A percentile compares a stretch with the other conserved stretches of the same genome.
These are phyloP conservation scores for Lachnellula arida DNA, from an alignment of 2,329 filamentous ascomycete species.

Conservation along the genomic window DNA sequence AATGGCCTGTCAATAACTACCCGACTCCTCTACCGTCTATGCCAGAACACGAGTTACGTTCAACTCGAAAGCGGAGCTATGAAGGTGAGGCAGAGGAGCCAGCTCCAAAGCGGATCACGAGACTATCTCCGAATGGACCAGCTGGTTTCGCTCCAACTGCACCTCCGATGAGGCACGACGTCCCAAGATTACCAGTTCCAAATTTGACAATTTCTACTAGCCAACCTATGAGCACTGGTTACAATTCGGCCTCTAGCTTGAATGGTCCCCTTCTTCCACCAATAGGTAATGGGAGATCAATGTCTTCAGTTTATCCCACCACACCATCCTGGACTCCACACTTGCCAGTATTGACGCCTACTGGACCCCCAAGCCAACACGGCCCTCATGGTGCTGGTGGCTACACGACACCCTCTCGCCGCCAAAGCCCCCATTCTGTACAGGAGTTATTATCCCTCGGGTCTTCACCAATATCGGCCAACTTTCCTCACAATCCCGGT, in stretches of 20 bases:
- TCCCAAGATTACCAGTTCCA: slow-evolving; percentile 61
- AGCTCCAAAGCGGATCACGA: slow-evolving; percentile 44
- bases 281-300: slow-evolving; percentile 48
- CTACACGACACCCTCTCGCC: slow-evolving; percentile 33
- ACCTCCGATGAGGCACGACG: slow-evolving; percentile 27
- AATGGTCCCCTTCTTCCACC: slow-evolving; percentile 29
- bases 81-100: slow-evolving; percentile 52
- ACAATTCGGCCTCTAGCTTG: slow-evolving; percentile 17
- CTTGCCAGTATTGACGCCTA: slow-evolving; percentile 34
- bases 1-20: slow-evolving; percentile 35
- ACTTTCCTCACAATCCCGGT: slow-evolving; percentile 42
- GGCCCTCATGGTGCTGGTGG: slow-evolving; percentile 21
- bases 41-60: slow-evolving; percentile 36
- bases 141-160: slow-evolving; percentile 10
- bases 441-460: slow-evolving; percentile 32
- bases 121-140: slow-evolving; percentile 12
- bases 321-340: slow-evolving; percentile 44
- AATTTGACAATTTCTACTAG: slow-evolving; percentile 51
- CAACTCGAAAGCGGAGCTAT: slow-evolving; percentile 51
- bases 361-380: slow-evolving; percentile 17
- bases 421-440: slow-evolving; percentile 29
- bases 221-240: slow-evolving; percentile 22
- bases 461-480: slow-evolving; percentile 34
- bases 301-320: slow-evolving; percentile 68
- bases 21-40: slow-evolving; percentile 33